A percentile compares a stretch with the other conserved stretches of the same genome.
phyloP scores from a whole-genome alignment of 305 asterid genomes.

The Solanum hybrid region DNA sequence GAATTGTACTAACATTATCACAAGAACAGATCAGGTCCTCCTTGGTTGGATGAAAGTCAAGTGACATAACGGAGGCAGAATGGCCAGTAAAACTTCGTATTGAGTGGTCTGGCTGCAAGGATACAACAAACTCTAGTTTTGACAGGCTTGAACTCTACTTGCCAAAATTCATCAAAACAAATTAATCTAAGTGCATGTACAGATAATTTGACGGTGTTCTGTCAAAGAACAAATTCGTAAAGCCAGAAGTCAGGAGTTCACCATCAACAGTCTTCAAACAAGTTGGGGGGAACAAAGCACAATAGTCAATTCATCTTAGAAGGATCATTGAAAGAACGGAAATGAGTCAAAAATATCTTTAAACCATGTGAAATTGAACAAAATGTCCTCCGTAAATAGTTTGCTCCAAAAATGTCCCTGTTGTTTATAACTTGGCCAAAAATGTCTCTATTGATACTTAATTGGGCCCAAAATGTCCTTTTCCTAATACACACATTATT shows the following conservation, averaged over 20 bases:
- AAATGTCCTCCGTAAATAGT: not conserved
- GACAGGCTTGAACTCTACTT: not conserved
- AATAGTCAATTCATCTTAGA: not conserved
- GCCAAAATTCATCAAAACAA: not conserved
- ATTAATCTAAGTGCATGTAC: not conserved
- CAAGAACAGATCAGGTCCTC: slow-evolving; percentile 27
- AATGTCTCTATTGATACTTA: not conserved
- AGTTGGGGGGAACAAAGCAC: not conserved
- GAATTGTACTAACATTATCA: slow-evolving; percentile 21
- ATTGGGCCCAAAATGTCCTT: not conserved
- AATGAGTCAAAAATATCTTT: not conserved
- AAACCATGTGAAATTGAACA: not conserved
- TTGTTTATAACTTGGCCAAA: not conserved
- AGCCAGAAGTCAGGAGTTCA: not conserved
- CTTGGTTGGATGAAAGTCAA: slow-evolving; percentile 31
- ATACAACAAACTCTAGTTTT: not conserved
- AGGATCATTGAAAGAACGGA: not conserved
- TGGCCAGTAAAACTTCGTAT: slow-evolving; percentile 27
- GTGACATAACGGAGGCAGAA: slow-evolving; percentile 23
- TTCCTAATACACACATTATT: not conserved
- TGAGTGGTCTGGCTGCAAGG: slow-evolving; percentile 20
- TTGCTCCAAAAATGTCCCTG: not conserved
- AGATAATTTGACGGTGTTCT: not conserved
- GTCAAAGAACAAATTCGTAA: not conserved
- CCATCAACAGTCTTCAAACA: not conserved